These are phyloP conservation scores for Quercus tomentella DNA, from an alignment of 331 rosid genomes.

Conservation along the genomic window DNA sequence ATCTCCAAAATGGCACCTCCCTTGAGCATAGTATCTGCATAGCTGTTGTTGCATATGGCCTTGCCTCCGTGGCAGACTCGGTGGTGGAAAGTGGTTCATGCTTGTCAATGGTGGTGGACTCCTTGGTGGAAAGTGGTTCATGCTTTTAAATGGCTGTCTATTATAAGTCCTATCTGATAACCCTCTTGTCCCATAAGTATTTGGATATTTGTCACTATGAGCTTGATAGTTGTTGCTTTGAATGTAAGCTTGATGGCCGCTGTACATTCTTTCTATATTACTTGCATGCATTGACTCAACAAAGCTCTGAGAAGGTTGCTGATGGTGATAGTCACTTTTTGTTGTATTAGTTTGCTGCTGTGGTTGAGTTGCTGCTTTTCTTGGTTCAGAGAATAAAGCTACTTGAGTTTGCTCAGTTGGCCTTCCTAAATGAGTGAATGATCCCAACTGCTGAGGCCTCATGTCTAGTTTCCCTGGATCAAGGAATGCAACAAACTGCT, in stretches of 20 bases:
- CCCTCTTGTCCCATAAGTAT: slow-evolving; percentile 9
- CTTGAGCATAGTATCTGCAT: slow-evolving; percentile 55
- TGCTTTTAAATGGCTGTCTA: slow-evolving; percentile 30
- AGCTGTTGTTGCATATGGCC: slow-evolving; percentile 29
- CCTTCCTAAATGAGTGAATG: background rate
- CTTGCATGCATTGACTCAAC: background rate
- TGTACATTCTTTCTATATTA: background rate
- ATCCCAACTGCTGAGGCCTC: slow-evolving; percentile 1
- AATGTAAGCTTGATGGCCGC: background rate
- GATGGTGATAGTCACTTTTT: slow-evolving; percentile 13
- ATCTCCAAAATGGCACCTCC: slow-evolving; percentile 65
- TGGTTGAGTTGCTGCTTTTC: background rate
- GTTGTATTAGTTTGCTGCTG: background rate
- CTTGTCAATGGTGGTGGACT: background rate
- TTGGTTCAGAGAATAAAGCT: background rate
- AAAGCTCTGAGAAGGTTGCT: slow-evolving; percentile 18
- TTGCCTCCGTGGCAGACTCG: slow-evolving; percentile 11
- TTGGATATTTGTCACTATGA: slow-evolving; percentile 1
- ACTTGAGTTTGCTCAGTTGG: background rate
- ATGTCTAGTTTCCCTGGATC: background rate
- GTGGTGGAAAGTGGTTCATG: slow-evolving; percentile 18
- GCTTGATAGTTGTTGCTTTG: slow-evolving; percentile 6
- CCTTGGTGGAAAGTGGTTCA: slow-evolving; percentile 18
- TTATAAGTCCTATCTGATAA: slow-evolving; percentile 3
- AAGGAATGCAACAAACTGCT: background rate